phyloP scores from a whole-genome alignment of 495 filamentous ascomycete species.

The Annulohypoxylon nitens region DNA sequence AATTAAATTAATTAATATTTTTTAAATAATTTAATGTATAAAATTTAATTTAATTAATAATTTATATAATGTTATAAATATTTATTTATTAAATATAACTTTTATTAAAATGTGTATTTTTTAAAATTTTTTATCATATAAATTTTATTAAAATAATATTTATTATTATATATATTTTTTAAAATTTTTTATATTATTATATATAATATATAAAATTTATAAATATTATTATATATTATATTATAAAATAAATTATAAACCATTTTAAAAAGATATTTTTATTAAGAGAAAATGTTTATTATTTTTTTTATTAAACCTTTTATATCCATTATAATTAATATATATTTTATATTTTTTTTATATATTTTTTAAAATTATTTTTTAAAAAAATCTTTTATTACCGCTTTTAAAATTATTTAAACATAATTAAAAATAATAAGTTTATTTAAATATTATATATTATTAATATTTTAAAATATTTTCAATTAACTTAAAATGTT shows the following conservation, averaged over 20 bases:
- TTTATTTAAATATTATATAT: not conserved
- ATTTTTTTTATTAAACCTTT: too few relatives aligned
- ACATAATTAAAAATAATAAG: not conserved
- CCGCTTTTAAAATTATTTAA: not conserved
- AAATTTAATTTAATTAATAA: not conserved
- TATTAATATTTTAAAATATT: not conserved
- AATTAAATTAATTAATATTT: too few relatives aligned
- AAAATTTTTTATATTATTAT: too few relatives aligned
- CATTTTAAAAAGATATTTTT: not conserved
- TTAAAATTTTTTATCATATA: not conserved
- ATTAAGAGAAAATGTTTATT: not conserved
- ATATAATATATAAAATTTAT: not conserved
- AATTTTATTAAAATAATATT: too few relatives aligned
- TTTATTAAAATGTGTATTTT: not conserved
- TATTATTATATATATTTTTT: too few relatives aligned
- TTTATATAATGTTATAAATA: not conserved
- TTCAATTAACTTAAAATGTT: not conserved
- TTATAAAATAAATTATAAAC: not conserved
- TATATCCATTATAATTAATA: too few relatives aligned
- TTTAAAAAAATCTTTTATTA: too few relatives aligned
- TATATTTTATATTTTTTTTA: too few relatives aligned
- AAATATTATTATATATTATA: not conserved
- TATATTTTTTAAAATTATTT: too few relatives aligned
- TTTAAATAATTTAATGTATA: not conserved
- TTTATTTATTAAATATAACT: not conserved